These are phyloP conservation scores for Umbelopsis ramanniana DNA, from an alignment of 192 early-diverging fungal genomes.

Conservation along the genomic window DNA sequence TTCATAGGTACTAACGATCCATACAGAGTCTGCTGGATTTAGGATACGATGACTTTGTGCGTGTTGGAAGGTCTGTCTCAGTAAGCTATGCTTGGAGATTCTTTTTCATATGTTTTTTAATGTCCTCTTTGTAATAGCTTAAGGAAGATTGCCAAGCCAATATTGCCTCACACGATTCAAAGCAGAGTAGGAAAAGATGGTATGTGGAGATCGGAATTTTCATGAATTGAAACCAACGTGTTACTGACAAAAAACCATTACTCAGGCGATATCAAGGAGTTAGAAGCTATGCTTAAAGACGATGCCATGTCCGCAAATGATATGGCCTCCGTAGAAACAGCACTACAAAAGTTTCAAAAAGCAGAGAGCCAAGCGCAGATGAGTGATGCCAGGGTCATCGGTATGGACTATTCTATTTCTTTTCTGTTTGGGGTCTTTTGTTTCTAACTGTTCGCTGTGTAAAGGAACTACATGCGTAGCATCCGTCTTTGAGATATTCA, in stretches of 20 bases:
- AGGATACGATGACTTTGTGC: conserved; percentile 67
- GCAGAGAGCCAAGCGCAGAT: conserved; percentile 56
- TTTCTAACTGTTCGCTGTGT: conserved; percentile 48
- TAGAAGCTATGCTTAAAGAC: conserved; percentile 74
- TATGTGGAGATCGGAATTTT: conserved; percentile 21
- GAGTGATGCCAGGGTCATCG: conserved; percentile 56
- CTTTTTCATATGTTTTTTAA: not conserved
- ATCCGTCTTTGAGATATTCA: conserved; percentile 73
- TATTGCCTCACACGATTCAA: conserved; percentile 67
- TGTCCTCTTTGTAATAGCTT: conserved; percentile 39
- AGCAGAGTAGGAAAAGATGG: conserved; percentile 40
- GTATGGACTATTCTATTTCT: conserved; percentile 36
- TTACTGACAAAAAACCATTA: not conserved
- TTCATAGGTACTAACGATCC: not conserved
- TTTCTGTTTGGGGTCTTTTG: conserved; percentile 34
- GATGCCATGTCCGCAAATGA: conserved; percentile 48
- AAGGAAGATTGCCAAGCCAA: conserved; percentile 65
- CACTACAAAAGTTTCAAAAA: conserved; percentile 59
- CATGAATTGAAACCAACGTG: conserved; percentile 27
- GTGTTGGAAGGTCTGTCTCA: conserved; percentile 54
- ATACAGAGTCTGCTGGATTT: conserved; percentile 58
- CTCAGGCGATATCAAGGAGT: conserved; percentile 58
- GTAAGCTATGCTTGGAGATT: not conserved
- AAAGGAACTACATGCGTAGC: conserved; percentile 83
- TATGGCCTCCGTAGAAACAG: conserved; percentile 47